Evolutionary conservation across 306 rosid species (phyloP).

Genomic region (Carpinus fangiana): DNA sequence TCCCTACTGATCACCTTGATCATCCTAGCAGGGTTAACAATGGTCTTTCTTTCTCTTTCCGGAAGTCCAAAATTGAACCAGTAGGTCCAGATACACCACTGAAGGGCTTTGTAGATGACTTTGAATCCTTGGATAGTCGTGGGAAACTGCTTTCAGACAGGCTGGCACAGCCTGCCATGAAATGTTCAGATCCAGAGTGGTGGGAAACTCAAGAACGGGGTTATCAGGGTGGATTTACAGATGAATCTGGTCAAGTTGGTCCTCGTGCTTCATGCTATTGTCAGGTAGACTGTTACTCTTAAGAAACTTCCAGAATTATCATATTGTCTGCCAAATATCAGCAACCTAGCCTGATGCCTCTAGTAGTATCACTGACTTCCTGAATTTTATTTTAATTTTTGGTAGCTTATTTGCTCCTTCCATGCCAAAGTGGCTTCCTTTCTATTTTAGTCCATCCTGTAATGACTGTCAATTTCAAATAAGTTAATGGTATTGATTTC

Average conservation of each 20-base stretch:
- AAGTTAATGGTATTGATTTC: neutral
- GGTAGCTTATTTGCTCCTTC: neutral
- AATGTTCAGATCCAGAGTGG: conserved; percentile 63
- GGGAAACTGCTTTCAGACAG: conserved; percentile 47
- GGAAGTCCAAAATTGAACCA: conserved; percentile 56
- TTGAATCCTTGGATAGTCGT: conserved; percentile 43
- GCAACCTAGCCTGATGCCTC: neutral
- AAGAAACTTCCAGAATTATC: neutral
- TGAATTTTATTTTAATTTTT: neutral
- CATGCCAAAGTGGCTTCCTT: neutral
- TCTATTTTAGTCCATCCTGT: neutral
- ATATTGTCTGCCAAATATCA: neutral
- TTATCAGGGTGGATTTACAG: conserved; percentile 67
- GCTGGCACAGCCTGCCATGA: conserved; percentile 32
- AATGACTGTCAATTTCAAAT: neutral
- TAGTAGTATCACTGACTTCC: neutral
- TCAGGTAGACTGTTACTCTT: conserved; percentile 54
- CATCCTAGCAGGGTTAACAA: conserved; percentile 32
- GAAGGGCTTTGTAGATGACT: conserved; percentile 89
- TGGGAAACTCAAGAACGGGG: conserved; percentile 95
- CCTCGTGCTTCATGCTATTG: conserved; percentile 92
- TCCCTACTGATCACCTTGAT: conserved; percentile 23
- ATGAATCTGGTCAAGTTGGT: conserved; percentile 88
- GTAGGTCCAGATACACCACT: conserved; percentile 68
- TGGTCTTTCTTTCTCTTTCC: conserved; percentile 44